Evolutionary conservation across 257 asterid genomes (phyloP).

Genomic region (Plantago elongata): DNA sequence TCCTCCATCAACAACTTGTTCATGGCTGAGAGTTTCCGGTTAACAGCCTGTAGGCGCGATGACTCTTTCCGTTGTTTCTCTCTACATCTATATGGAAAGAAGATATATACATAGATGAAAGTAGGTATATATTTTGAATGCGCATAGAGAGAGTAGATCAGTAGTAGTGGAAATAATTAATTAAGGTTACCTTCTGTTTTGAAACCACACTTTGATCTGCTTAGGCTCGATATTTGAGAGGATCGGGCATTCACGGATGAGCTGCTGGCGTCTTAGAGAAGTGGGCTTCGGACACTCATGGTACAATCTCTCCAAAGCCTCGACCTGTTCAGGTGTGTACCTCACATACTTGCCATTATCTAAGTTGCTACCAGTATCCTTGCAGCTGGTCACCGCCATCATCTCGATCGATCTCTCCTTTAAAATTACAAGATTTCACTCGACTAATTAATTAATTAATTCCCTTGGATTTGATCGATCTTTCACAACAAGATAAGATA

Average conservation of each 20-base stretch:
- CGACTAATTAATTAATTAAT: neutral
- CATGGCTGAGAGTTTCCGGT: conserved; percentile 86
- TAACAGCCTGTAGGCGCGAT: conserved; percentile 86
- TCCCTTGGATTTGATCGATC: no score
- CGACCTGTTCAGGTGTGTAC: conserved; percentile 99
- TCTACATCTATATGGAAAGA: conserved; percentile 88
- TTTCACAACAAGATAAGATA: conserved; percentile 3
- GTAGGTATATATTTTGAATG: no score
- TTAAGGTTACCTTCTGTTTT: conserved; percentile 96
- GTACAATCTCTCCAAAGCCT: conserved; percentile 86
- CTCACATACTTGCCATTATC: conserved; percentile 93
- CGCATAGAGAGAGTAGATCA: no score
- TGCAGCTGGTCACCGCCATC: conserved; percentile 89
- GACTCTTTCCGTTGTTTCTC: conserved; percentile 96
- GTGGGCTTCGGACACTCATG: conserved; percentile 96
- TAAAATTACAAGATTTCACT: conserved; percentile 12
- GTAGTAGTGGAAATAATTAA: no score
- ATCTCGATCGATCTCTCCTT: conserved; percentile 45
- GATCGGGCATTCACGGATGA: conserved; percentile 83
- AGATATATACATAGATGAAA: no score
- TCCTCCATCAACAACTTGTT: conserved; percentile 98
- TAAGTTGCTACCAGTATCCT: conserved; percentile 49
- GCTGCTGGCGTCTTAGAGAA: conserved; percentile 89
- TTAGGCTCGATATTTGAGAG: conserved; percentile 92
- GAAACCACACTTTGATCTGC: conserved; percentile 99